phyloP scores from a whole-genome alignment of 257 asterid genomes.

The Solanum pennellii region DNA sequence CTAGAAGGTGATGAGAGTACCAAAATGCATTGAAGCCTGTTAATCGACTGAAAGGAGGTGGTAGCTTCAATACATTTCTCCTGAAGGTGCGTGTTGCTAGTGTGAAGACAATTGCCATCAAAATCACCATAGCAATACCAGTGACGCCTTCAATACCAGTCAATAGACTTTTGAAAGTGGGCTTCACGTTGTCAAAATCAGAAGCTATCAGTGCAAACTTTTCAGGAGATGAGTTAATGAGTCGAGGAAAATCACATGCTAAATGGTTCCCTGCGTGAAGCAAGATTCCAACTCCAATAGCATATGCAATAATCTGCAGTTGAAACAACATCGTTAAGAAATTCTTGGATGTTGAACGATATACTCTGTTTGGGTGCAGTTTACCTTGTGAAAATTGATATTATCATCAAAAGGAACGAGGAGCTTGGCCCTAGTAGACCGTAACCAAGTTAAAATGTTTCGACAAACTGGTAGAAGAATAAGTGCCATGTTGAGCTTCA shows the following conservation, averaged over 20 bases:
- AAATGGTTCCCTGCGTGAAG: constrained; percentile 68
- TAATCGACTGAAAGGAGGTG: constrained; percentile 52
- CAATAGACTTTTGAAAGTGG: constrained; percentile 43
- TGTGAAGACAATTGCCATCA: constrained; percentile 60
- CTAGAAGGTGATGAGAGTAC: constrained; percentile 95
- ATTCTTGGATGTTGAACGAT: not conserved
- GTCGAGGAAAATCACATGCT: constrained; percentile 67
- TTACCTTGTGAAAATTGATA: constrained; percentile 73
- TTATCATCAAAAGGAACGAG: constrained; percentile 76
- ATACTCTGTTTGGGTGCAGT: not conserved
- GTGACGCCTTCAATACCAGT: constrained; percentile 40
- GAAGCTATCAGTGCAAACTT: constrained; percentile 50
- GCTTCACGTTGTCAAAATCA: constrained; percentile 44
- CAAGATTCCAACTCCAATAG: constrained; percentile 49
- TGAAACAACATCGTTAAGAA: not conserved
- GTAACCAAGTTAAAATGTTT: constrained; percentile 50
- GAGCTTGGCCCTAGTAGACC: constrained; percentile 62
- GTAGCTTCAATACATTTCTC: constrained; percentile 52
- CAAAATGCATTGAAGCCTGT: constrained; percentile 94
- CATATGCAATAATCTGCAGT: constrained; percentile 50
- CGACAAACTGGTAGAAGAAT: constrained; percentile 83
- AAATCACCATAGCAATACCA: constrained; percentile 55
- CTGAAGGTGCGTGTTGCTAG: constrained; percentile 63
- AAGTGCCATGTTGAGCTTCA: constrained; percentile 90
- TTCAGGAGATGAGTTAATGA: constrained; percentile 46